Evolutionary conservation across 2,329 filamentous ascomycete genomes (phyloP).

Genomic region (Stemphylium beticola): DNA sequence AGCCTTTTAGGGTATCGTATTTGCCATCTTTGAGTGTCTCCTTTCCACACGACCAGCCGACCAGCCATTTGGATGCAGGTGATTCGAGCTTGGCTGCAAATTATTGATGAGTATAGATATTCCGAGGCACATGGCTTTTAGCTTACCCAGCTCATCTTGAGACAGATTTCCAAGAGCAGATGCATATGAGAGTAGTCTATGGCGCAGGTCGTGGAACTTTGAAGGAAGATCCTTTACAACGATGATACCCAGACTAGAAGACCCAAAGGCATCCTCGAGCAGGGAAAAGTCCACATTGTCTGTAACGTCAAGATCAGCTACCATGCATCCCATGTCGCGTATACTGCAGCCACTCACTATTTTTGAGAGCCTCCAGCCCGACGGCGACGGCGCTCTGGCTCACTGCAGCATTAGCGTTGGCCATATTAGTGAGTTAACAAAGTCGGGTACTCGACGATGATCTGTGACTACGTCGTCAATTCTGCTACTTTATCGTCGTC

Average conservation of each 20-base stretch:
- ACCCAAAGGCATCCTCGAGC: constrained; percentile 83
- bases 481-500: constrained; percentile 22
- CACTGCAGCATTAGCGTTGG: constrained; percentile 27
- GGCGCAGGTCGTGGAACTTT: constrained; percentile 74
- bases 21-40: constrained; percentile 80
- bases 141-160: constrained; percentile 70
- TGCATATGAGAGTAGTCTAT: constrained; percentile 79
- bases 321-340: not conserved
- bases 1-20: constrained; percentile 81
- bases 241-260: constrained; percentile 87
- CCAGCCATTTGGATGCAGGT: constrained; percentile 63
- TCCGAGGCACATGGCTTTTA: too few species aligned
- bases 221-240: constrained; percentile 85
- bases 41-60: constrained; percentile 81
- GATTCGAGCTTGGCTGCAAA: constrained; percentile 54
- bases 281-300: constrained; percentile 71
- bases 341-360: constrained; percentile 45
- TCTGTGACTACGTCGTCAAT: constrained; percentile 5
- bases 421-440: constrained; percentile 11
- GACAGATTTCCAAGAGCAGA: constrained; percentile 88
- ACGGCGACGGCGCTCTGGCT: constrained; percentile 42
- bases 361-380: constrained; percentile 50
- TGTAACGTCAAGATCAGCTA: constrained; percentile 38
- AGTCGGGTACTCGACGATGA: not conserved
- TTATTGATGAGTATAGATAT: not conserved